Evolutionary conservation across 805 yeast species (phyloP).

Genomic region (Spathaspora passalidarum): DNA sequence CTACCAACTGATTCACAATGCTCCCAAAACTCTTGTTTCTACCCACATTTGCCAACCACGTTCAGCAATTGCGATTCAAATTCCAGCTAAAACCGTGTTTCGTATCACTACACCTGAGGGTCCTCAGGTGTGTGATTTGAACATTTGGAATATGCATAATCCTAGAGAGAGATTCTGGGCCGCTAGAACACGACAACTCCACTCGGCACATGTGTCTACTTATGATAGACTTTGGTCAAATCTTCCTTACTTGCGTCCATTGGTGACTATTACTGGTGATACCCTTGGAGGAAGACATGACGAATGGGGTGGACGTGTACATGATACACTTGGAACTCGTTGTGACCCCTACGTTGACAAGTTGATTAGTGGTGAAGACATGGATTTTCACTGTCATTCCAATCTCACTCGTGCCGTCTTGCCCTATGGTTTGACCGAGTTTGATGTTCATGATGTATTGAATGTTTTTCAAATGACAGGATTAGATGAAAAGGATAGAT

Average conservation of each 20-base stretch:
- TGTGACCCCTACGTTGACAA: conserved; percentile 71
- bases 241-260: conserved; percentile 62
- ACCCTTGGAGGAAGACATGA: conserved; percentile 54
- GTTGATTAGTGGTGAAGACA: conserved; percentile 59
- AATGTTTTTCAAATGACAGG: conserved; percentile 73
- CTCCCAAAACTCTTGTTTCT: conserved; percentile 42
- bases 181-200: conserved; percentile 63
- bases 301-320: conserved; percentile 64
- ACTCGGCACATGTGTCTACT: conserved; percentile 59
- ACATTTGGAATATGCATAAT: conserved; percentile 59
- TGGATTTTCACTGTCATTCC: conserved; percentile 66
- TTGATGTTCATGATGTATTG: conserved; percentile 65
- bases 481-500: conserved; percentile 60
- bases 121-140: conserved; percentile 69
- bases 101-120: conserved; percentile 65
- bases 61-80: conserved; percentile 59
- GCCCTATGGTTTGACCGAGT: conserved; percentile 61
- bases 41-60: conserved; percentile 48
- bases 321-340: conserved; percentile 65
- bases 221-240: conserved; percentile 65
- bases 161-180: conserved; percentile 71
- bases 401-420: conserved; percentile 57
- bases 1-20: conserved; percentile 44
- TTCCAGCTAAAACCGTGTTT: conserved; percentile 59
- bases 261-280: conserved; percentile 63